These are phyloP conservation scores for Tylopilus sp. DNA, from an alignment of 1,284 basidiomycete species.

Conservation along the genomic window DNA sequence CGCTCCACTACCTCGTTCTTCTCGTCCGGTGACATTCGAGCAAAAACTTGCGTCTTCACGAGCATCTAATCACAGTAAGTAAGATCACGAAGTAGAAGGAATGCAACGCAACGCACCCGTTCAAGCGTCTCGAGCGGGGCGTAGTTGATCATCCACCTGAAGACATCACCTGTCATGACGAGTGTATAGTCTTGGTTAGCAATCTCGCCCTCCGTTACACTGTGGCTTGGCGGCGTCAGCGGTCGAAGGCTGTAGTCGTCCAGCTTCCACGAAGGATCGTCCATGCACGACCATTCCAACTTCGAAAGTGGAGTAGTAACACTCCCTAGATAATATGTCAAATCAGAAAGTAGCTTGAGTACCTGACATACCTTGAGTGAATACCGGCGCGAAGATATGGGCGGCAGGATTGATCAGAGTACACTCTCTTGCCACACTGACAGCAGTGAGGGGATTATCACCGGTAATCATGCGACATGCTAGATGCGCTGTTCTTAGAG, in stretches of 20 bases:
- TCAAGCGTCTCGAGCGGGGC: constrained; percentile 92
- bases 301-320: constrained; percentile 59
- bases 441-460: constrained; percentile 95
- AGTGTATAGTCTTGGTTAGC: constrained; percentile 88
- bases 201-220: constrained; percentile 65
- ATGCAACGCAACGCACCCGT: constrained; percentile 52
- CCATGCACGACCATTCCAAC: constrained; percentile 90
- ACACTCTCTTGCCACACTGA: constrained; percentile 96
- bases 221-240: constrained; percentile 59
- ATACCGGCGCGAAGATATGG: constrained; percentile 88
- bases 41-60: constrained; percentile 96
- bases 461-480: constrained; percentile 98
- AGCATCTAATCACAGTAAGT: constrained; percentile 68
- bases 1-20: constrained; percentile 98
- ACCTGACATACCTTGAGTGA: constrained; percentile 61
- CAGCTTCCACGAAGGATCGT: constrained; percentile 82
- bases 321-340: constrained; percentile 46
- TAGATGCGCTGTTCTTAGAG: constrained; percentile 85
- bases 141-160: constrained; percentile 98
- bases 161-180: constrained; percentile 94
- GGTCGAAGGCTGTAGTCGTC: constrained; percentile 89
- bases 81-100: neutral
- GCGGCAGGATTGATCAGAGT: constrained; percentile 85
- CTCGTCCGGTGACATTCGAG: constrained; percentile 99
- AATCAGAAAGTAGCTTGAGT: neutral